phyloP scores from a whole-genome alignment of 257 asterid genomes.

The Paulownia fortunei region DNA sequence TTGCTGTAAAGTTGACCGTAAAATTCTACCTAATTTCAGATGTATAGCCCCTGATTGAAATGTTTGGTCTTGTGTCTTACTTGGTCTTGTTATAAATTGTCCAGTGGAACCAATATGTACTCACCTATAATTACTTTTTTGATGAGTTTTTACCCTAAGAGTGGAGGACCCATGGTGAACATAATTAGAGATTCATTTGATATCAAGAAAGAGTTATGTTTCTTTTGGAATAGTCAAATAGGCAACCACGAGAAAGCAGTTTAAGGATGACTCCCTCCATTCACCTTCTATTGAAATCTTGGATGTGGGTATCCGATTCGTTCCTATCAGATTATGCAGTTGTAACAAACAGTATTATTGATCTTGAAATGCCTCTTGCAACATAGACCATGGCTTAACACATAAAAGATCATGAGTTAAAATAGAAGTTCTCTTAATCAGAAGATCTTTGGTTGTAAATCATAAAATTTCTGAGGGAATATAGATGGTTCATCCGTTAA shows the following conservation, averaged over 20 bases:
- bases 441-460: not conserved
- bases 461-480: not conserved
- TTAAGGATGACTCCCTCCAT: not conserved
- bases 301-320: not conserved
- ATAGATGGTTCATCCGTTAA: not conserved
- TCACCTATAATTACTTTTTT: not conserved
- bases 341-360: not conserved
- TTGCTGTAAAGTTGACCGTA: not conserved
- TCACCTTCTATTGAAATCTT: conserved; percentile 11
- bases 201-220: not conserved
- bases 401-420: not conserved
- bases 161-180: not conserved
- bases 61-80: not conserved
- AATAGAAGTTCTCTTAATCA: not conserved
- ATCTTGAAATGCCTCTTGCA: conserved; percentile 10
- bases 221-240: too few relatives aligned
- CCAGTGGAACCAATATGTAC: not conserved
- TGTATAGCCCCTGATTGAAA: not conserved
- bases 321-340: conserved; percentile 15
- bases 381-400: not conserved
- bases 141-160: not conserved
- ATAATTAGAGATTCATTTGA: not conserved
- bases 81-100: not conserved
- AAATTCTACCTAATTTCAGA: conserved; percentile 6
- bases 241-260: not conserved